phyloP scores from a whole-genome alignment of 2,329 filamentous ascomycete species.

The Penicillium vulpinum region DNA sequence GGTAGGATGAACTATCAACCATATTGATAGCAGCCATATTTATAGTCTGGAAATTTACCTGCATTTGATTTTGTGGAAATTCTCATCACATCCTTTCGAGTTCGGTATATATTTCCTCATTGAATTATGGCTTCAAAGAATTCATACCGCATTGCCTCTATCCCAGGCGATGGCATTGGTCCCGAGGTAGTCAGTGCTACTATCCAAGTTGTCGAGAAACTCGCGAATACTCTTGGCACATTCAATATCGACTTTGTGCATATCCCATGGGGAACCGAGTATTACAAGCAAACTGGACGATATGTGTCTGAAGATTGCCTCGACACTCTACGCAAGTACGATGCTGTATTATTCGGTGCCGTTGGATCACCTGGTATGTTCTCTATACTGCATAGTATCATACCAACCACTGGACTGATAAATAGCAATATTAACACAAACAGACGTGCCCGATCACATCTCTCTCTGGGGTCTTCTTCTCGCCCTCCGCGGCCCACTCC shows the following conservation, averaged over 20 bases:
- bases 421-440: neutral
- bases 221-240: constrained; percentile 45
- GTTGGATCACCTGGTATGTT: constrained; percentile 56
- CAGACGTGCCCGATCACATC: constrained; percentile 58
- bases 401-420: accelerated
- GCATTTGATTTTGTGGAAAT: neutral
- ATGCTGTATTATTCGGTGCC: constrained; percentile 61
- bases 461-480: constrained; percentile 58
- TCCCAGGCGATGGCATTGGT: constrained; percentile 65
- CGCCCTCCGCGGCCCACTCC: constrained; percentile 56
- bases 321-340: constrained; percentile 52
- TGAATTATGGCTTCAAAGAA: constrained; percentile 6
- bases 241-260: constrained; percentile 54
- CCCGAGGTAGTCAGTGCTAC: constrained; percentile 62
- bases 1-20: constrained; percentile 13
- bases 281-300: constrained; percentile 53
- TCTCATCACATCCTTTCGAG: neutral
- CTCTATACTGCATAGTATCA: neutral
- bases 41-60: neutral
- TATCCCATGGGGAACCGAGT: constrained; percentile 41
- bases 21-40: neutral
- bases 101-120: neutral
- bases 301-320: constrained; percentile 56
- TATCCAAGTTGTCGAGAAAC: constrained; percentile 48
- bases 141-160: constrained; percentile 57